Conservation (phyloP, 23 red algal species). For the Gracilaria domingensis region DNA sequence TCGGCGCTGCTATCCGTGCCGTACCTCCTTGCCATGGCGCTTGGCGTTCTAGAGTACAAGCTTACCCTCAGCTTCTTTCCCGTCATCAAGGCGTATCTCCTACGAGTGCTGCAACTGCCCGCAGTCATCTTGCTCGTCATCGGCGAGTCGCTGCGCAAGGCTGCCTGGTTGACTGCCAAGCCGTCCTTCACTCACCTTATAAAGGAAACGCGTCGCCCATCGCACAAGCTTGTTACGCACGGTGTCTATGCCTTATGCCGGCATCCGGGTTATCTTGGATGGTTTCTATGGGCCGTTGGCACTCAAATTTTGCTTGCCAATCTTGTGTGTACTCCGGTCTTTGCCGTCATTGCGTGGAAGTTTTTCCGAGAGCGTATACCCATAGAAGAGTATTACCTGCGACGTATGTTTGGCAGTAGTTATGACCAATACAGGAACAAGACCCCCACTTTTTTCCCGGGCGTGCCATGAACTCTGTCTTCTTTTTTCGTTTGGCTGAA, state of each 20-base stretch:
- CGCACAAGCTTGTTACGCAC: conserved; percentile 65
- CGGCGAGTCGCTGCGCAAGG: conserved; percentile 81
- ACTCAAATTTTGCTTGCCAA: conserved; percentile 92
- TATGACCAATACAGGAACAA: conserved; percentile 68
- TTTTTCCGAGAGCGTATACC: conserved; percentile 90
- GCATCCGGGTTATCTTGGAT: conserved; percentile 95
- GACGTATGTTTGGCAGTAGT: conserved; percentile 74
- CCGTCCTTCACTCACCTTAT: conserved; percentile 86
- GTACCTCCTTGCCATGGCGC: conserved; percentile 79
- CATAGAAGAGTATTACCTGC: conserved; percentile 80
- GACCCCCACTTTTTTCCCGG: conserved; percentile 80
- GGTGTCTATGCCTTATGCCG: conserved; percentile 84
- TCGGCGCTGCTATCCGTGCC: conserved; percentile 72
- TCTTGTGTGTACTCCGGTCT: conserved; percentile 46
- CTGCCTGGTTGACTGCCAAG: conserved; percentile 76
- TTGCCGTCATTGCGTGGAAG: conserved; percentile 68
- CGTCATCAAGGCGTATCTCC: neutral
- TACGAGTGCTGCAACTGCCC: conserved; percentile 17
- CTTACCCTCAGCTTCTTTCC: conserved; percentile 33
- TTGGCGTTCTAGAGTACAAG: conserved; percentile 78
- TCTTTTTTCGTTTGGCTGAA: neutral
- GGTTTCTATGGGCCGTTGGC: conserved; percentile 86
- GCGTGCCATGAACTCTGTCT: conserved; percentile 64
- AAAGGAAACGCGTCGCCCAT: conserved; percentile 17
- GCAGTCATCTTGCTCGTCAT: conserved; percentile 56